Conservation (phyloP, 441 rosid species). For the Erodium chrysanthum region DNA sequence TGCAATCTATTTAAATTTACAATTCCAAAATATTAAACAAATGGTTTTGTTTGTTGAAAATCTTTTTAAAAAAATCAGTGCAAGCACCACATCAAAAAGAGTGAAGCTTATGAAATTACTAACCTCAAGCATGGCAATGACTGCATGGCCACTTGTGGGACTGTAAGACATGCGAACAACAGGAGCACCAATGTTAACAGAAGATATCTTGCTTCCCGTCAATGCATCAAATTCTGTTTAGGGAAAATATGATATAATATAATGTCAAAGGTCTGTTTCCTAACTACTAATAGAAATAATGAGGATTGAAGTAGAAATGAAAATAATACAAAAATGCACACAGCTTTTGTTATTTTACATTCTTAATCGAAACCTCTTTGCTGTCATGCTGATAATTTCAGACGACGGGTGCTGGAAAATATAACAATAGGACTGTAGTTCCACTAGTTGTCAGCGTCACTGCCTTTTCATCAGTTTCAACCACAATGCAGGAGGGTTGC, state of each 20-base stretch:
- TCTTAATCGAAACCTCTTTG: not conserved
- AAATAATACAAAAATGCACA: not conserved
- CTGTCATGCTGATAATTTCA: not conserved
- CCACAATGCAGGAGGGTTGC: not conserved
- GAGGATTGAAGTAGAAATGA: not conserved
- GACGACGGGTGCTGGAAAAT: not conserved
- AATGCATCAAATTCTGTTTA: conserved; percentile 77
- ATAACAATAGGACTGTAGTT: not conserved
- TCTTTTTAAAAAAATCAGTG: not conserved
- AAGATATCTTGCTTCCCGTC: conserved; percentile 82
- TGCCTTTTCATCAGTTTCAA: not conserved
- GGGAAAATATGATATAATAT: not conserved
- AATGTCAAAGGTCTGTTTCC: not conserved
- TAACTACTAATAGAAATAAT: not conserved
- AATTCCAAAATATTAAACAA: no score
- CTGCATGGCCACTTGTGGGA: conserved; percentile 73
- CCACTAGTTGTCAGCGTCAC: not conserved
- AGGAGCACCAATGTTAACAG: conserved; percentile 68
- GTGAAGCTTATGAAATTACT: conserved; percentile 5
- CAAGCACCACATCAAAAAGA: not conserved
- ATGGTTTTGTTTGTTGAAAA: not conserved
- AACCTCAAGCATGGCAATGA: conserved; percentile 85
- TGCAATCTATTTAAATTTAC: no score
- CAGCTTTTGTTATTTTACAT: not conserved
- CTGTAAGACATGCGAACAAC: conserved; percentile 82